These are phyloP conservation scores for Capsicum rhomboideum DNA, from an alignment of 257 asterid species.

Conservation along the genomic window DNA sequence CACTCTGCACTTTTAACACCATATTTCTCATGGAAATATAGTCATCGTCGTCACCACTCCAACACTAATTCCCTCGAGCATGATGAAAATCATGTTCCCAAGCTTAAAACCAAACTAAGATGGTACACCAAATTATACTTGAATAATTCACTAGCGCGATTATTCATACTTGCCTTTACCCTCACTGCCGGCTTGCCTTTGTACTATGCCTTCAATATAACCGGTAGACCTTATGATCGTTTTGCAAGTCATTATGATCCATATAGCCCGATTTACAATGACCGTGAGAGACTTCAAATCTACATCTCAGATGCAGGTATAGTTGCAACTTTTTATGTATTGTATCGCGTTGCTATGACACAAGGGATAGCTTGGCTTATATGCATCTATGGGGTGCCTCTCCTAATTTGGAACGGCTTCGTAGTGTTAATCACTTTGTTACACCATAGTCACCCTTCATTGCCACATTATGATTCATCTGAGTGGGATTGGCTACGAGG, in stretches of 20 bases:
- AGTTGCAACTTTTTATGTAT: neutral
- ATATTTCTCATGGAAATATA: too few species aligned
- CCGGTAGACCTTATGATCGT: neutral
- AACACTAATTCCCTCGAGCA: too few species aligned
- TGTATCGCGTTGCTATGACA: neutral
- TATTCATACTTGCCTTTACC: neutral
- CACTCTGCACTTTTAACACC: too few species aligned
- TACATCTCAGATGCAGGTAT: constrained; percentile 1
- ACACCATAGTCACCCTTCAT: neutral
- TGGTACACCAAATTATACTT: neutral
- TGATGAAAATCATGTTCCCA: too few species aligned
- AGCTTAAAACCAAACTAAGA: neutral
- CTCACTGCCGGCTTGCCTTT: constrained; percentile 5
- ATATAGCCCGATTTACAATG: constrained; percentile 1
- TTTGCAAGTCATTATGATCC: constrained; percentile 9
- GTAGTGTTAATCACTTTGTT: constrained; percentile 1
- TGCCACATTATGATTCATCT: constrained; percentile 6
- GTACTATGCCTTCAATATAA: constrained; percentile 1
- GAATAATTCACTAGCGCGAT: neutral
- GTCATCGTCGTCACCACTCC: too few species aligned
- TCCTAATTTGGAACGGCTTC: neutral
- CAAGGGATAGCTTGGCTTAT: constrained; percentile 1
- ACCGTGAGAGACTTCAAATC: neutral
- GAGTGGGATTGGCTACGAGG: constrained; percentile 8
- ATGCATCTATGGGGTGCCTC: constrained; percentile 3